These are phyloP conservation scores for Hypoxylon rickii DNA, from an alignment of 495 filamentous ascomycete genomes.

Conservation along the genomic window DNA sequence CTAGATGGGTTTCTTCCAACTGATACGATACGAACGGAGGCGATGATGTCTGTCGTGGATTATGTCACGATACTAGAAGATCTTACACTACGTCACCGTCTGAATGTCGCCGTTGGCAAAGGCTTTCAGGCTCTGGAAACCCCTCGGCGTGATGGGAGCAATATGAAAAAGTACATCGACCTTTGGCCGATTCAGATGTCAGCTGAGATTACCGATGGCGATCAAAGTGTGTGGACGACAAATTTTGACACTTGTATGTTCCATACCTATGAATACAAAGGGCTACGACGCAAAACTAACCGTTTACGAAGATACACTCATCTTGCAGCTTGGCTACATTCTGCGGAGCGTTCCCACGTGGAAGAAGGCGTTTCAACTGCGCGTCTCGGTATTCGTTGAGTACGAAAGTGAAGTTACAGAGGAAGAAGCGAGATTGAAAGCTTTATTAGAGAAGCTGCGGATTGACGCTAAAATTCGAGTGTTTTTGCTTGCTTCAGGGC, in stretches of 20 bases:
- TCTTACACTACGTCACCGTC: conserved; percentile 72
- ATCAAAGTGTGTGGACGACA: conserved; percentile 76
- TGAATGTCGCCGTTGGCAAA: conserved; percentile 85
- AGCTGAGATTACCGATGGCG: conserved; percentile 70
- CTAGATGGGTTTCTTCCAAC: conserved; percentile 61
- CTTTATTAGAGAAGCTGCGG: conserved; percentile 76
- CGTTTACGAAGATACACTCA: conserved; percentile 66
- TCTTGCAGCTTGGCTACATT: conserved; percentile 84
- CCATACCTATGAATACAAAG: too few species aligned
- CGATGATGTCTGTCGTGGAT: conserved; percentile 64
- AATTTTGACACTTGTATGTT: conserved; percentile 83
- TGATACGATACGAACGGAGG: conserved; percentile 62
- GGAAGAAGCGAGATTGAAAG: conserved; percentile 72
- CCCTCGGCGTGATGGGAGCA: conserved; percentile 58
- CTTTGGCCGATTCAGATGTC: conserved; percentile 88
- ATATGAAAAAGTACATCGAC: conserved; percentile 80
- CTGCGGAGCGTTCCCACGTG: conserved; percentile 80
- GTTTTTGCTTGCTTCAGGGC: conserved; percentile 79
- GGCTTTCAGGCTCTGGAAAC: conserved; percentile 79
- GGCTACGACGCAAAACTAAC: background rate
- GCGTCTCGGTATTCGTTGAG: conserved; percentile 85
- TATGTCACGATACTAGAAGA: conserved; percentile 89
- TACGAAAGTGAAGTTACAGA: conserved; percentile 85
- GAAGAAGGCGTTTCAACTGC: conserved; percentile 75
- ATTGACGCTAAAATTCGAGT: conserved; percentile 81